Evolutionary conservation across 306 rosid species (phyloP).

Genomic region (Ormosia semicastrata): DNA sequence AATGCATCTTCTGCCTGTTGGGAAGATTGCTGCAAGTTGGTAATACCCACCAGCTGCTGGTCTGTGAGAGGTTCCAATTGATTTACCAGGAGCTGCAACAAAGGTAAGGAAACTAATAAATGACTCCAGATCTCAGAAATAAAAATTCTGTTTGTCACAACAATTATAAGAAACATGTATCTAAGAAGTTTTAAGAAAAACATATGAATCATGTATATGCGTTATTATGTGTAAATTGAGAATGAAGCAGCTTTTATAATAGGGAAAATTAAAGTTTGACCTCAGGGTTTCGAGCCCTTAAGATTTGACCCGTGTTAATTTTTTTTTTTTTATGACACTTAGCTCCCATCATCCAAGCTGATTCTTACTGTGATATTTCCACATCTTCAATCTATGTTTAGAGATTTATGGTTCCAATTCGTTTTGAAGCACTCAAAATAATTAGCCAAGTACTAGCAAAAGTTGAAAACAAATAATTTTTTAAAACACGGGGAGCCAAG

Average conservation of each 20-base stretch:
- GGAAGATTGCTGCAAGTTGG: slow-evolving; percentile 82
- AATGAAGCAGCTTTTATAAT: background rate
- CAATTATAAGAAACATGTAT: background rate
- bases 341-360: background rate
- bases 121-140: background rate
- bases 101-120: background rate
- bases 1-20: slow-evolving; percentile 94
- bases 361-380: background rate
- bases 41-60: slow-evolving; percentile 71
- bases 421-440: too few relatives aligned
- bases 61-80: slow-evolving; percentile 91
- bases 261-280: background rate
- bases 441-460: too few relatives aligned
- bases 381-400: background rate
- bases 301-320: background rate
- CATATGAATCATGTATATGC: background rate
- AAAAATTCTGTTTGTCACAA: background rate
- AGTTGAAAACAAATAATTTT: too few relatives aligned
- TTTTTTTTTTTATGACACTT: background rate
- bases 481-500: too few relatives aligned
- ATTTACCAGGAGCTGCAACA: slow-evolving; percentile 72
- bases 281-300: background rate
- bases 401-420: too few relatives aligned
- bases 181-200: background rate
- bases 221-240: background rate